phyloP scores from a whole-genome alignment of 805 yeast species.

The Kluyveromyces dobzhanskii region DNA sequence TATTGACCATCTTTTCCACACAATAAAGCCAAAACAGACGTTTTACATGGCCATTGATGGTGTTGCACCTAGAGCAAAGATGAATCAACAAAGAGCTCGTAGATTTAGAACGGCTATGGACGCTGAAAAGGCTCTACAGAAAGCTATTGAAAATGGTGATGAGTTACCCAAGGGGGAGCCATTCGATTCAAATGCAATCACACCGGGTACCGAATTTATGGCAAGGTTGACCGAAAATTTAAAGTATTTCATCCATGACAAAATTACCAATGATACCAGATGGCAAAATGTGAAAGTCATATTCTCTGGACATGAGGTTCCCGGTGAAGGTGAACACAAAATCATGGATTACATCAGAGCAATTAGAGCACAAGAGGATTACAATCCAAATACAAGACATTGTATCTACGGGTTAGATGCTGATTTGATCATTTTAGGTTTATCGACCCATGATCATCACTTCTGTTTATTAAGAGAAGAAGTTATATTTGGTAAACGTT shows the following conservation, averaged over 20 bases:
- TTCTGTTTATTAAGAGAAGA: conserved; percentile 92
- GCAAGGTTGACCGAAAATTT: conserved; percentile 73
- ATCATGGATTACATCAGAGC: conserved; percentile 87
- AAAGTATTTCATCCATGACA: conserved; percentile 81
- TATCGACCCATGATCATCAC: conserved; percentile 92
- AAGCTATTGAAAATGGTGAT: conserved; percentile 66
- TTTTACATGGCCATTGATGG: conserved; percentile 98
- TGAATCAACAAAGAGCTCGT: conserved; percentile 96
- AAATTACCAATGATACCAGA: conserved; percentile 73
- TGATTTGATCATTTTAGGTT: conserved; percentile 87
- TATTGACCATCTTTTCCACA: conserved; percentile 85
- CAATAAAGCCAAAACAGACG: conserved; percentile 76
- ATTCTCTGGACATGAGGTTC: conserved; percentile 90
- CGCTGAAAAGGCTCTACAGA: conserved; percentile 69
- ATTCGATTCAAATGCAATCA: conserved; percentile 86
- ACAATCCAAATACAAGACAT: conserved; percentile 77
- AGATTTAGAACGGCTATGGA: conserved; percentile 91
- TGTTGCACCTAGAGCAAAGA: conserved; percentile 97
- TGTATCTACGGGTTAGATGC: conserved; percentile 96
- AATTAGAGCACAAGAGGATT: conserved; percentile 62
- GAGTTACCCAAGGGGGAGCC: conserved; percentile 71
- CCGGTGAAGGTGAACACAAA: conserved; percentile 98
- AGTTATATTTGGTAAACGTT: conserved; percentile 69
- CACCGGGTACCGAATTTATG: conserved; percentile 98
- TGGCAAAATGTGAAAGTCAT: conserved; percentile 78